phyloP scores from a whole-genome alignment of 23 red algal species.

The Gracilaria gracilis region DNA sequence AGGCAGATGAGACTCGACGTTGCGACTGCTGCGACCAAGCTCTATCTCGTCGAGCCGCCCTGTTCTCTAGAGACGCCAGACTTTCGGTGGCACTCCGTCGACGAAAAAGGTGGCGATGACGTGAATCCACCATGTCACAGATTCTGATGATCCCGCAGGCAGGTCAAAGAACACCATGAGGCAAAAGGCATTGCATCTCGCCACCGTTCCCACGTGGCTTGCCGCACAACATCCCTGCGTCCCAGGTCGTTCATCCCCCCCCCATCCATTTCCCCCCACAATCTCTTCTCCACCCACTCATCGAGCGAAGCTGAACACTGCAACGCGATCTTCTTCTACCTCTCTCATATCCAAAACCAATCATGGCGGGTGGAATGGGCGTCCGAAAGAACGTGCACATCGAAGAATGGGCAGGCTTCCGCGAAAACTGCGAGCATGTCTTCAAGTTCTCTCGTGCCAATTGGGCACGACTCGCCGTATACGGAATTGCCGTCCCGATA shows the following conservation, averaged over 20 bases:
- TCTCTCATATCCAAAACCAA: neutral
- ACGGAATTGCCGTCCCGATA: constrained; percentile 68
- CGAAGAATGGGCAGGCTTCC: constrained; percentile 77
- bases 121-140: too few relatives aligned
- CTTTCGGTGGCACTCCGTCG: too few relatives aligned
- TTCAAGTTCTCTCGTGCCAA: constrained; percentile 59
- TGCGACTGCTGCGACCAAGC: too few relatives aligned
- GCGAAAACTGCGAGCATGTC: constrained; percentile 75
- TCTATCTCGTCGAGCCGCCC: too few relatives aligned
- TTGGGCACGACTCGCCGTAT: constrained; percentile 68
- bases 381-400: constrained; percentile 79
- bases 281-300: neutral
- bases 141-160: too few relatives aligned
- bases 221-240: neutral
- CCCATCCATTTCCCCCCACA: too few relatives aligned
- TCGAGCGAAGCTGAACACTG: neutral
- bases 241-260: too few relatives aligned
- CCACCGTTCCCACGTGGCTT: constrained; percentile 5
- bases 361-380: constrained; percentile 74
- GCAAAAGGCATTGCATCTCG: neutral
- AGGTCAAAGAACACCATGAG: too few relatives aligned
- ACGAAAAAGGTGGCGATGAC: too few relatives aligned
- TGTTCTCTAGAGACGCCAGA: too few relatives aligned
- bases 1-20: too few relatives aligned
- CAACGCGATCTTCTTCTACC: neutral